These are phyloP conservation scores for Picea engelmannii DNA, from an alignment of 83 land plant genomes.

Conservation along the genomic window DNA sequence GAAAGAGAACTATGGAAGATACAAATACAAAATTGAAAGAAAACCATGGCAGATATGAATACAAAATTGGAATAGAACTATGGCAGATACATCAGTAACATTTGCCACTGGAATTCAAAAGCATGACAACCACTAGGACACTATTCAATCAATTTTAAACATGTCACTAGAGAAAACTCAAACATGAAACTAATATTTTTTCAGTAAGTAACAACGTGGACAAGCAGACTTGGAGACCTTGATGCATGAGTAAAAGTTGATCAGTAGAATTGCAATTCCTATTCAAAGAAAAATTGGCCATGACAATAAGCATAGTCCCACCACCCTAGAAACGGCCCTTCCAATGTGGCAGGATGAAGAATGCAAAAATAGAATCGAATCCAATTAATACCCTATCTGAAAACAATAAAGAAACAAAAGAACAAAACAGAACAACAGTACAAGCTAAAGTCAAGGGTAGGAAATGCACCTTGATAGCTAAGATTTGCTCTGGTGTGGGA, in stretches of 20 bases:
- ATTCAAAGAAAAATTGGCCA: neutral
- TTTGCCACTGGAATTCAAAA: neutral
- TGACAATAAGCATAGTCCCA: neutral
- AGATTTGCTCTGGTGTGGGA: conserved; percentile 88
- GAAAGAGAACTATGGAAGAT: no score
- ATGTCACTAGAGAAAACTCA: neutral
- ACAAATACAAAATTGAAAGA: no score
- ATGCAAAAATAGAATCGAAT: no score
- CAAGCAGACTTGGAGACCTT: no score
- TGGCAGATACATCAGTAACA: neutral
- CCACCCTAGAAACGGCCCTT: neutral
- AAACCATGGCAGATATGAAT: no score
- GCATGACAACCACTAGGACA: neutral
- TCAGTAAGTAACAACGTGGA: no score
- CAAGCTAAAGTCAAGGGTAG: neutral
- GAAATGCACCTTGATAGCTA: conserved; percentile 82
- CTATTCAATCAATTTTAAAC: neutral
- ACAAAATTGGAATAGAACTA: neutral
- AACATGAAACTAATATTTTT: neutral
- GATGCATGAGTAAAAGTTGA: no score
- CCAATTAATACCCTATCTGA: no score
- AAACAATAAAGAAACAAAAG: no score
- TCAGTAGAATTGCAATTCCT: no score
- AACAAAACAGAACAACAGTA: neutral
- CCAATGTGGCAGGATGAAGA: no score